These are phyloP conservation scores for Paragyromitra xinjiangensis DNA, from an alignment of 495 filamentous ascomycete genomes.

Conservation along the genomic window DNA sequence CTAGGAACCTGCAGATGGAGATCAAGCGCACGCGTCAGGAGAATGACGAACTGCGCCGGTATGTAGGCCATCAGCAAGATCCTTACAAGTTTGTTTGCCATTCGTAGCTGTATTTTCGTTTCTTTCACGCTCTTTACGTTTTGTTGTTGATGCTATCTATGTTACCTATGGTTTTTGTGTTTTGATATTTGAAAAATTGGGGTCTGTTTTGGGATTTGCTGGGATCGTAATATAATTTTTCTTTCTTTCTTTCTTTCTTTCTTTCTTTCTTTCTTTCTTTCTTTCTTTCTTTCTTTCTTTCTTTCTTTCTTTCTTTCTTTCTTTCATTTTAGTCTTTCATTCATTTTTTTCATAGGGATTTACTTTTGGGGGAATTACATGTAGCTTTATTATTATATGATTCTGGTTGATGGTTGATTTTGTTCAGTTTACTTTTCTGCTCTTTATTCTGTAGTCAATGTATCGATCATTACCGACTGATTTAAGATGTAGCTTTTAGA, in stretches of 20 bases:
- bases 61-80: constrained; percentile 49
- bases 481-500: background rate
- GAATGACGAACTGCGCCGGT: constrained; percentile 51
- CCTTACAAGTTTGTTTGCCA: constrained; percentile 48
- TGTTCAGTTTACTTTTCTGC: constrained; percentile 4
- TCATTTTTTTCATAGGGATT: constrained; percentile 2
- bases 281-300: background rate
- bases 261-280: constrained; percentile 18
- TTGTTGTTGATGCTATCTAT: constrained; percentile 32
- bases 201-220: constrained; percentile 12
- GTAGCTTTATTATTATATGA: constrained; percentile 24
- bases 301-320: constrained; percentile 11
- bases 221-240: constrained; percentile 26
- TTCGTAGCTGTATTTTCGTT: constrained; percentile 28
- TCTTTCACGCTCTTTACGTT: constrained; percentile 20
- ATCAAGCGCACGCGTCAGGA: constrained; percentile 45
- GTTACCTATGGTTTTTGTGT: constrained; percentile 23
- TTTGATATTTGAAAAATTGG: background rate
- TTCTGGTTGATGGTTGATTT: background rate
- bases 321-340: constrained; percentile 9
- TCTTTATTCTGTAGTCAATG: background rate
- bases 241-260: constrained; percentile 11
- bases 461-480: constrained; percentile 24
- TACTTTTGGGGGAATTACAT: background rate
- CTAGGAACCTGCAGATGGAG: constrained; percentile 43